These are phyloP conservation scores for Toxicodendron radicans DNA, from an alignment of 345 rosid species.

Conservation along the genomic window DNA sequence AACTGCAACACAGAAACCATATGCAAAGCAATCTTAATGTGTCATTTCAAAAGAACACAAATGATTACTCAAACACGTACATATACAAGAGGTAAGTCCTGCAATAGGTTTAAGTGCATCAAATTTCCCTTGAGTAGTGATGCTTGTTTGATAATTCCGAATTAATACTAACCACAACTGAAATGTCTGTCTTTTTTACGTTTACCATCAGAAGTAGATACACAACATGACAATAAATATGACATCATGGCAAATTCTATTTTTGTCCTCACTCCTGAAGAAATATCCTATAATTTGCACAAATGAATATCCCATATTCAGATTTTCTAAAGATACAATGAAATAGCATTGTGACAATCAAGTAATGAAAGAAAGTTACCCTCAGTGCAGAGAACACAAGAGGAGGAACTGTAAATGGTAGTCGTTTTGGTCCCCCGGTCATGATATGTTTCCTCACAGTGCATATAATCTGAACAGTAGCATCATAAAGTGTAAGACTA, in stretches of 20 bases:
- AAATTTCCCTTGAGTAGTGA: background rate
- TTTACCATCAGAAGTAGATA: background rate
- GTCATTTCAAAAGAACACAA: slow-evolving; percentile 3
- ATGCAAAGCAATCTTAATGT: slow-evolving; percentile 5
- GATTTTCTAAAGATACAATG: background rate
- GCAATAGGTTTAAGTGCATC: background rate
- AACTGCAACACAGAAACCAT: slow-evolving; percentile 48
- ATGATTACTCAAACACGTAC: background rate
- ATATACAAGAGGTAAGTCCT: background rate
- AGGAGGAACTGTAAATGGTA: slow-evolving; percentile 76
- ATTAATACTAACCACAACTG: background rate
- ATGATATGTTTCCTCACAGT: slow-evolving; percentile 70
- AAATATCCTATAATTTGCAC: background rate
- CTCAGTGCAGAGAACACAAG: slow-evolving; percentile 73
- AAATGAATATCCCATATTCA: background rate
- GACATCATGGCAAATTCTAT: background rate
- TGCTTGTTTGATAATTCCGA: background rate
- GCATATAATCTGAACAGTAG: slow-evolving; percentile 63
- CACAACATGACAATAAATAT: background rate
- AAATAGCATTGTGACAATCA: background rate
- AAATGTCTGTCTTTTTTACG: background rate
- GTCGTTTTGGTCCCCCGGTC: slow-evolving; percentile 72
- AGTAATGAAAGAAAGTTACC: slow-evolving; percentile 39
- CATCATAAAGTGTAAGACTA: background rate
- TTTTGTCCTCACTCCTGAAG: background rate